Percentiles rank a stretch among this genome's conserved stretches.
These are phyloP conservation scores for Neckera pumila DNA, from an alignment of 225 moss, liverwort and hornwort species.

Conservation along the genomic window DNA sequence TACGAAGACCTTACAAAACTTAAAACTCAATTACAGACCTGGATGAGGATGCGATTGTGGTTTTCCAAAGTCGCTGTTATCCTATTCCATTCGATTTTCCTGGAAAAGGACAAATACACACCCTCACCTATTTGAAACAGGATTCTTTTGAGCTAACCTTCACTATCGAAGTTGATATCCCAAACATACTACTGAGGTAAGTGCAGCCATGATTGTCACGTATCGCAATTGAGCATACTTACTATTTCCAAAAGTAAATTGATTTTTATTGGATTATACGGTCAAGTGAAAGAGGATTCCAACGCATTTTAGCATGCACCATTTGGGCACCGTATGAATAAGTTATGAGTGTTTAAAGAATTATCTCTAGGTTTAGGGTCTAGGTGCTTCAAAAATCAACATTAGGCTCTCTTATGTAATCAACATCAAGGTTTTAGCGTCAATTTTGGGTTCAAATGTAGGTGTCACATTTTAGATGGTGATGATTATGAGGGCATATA, in stretches of 20 bases:
- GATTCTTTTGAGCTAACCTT: background rate
- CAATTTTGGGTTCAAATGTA: background rate
- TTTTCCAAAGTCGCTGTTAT: slow-evolving; percentile 44
- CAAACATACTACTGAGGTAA: background rate
- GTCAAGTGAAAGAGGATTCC: too few species aligned
- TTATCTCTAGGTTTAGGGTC: accelerated
- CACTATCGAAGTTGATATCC: background rate
- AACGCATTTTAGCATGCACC: background rate
- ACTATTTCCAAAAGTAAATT: background rate
- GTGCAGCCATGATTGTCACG: accelerated
- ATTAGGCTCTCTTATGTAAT: background rate
- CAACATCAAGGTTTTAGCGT: background rate
- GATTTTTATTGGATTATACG: background rate
- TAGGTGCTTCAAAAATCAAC: accelerated
- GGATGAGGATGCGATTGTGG: slow-evolving; percentile 46
- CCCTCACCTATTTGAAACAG: background rate
- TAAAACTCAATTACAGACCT: slow-evolving; percentile 20
- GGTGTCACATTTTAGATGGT: too few species aligned
- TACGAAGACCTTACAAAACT: background rate
- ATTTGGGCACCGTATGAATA: too few species aligned
- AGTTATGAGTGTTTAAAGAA: background rate
- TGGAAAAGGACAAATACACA: background rate
- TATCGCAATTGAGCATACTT: background rate
- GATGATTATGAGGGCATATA: background rate
- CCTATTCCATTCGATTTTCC: slow-evolving; percentile 57